Evolutionary conservation across 2,329 filamentous ascomycete genomes (phyloP).

Genomic region (Blumeriella jaapii): DNA sequence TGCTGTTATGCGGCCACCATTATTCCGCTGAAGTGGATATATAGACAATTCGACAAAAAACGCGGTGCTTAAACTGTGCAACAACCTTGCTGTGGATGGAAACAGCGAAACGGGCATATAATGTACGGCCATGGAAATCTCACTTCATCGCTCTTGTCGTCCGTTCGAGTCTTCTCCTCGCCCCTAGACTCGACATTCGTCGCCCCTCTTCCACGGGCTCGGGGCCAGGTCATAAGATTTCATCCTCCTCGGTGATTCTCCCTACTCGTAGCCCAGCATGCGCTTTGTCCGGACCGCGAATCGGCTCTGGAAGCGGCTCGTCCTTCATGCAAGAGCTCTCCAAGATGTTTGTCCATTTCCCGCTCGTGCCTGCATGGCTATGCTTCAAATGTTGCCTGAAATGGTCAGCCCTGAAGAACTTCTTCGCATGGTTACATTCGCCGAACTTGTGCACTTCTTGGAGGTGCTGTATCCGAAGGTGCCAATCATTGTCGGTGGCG

Average conservation of each 20-base stretch:
- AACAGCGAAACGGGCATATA: conserved; percentile 21
- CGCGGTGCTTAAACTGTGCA: too few relatives aligned
- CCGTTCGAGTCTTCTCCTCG: conserved; percentile 4
- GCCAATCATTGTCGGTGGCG: conserved; percentile 77
- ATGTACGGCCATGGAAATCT: conserved; percentile 16
- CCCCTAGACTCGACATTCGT: conserved; percentile 3
- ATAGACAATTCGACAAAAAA: conserved; percentile 11
- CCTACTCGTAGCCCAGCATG: conserved; percentile 19
- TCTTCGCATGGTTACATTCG: conserved; percentile 97
- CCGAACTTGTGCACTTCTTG: conserved; percentile 91
- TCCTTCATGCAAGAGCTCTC: conserved; percentile 95
- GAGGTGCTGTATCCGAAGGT: conserved; percentile 73
- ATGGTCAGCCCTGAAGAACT: conserved; percentile 94
- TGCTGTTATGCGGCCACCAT: conserved; percentile 1
- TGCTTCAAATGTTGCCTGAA: conserved; percentile 98
- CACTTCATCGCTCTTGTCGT: conserved; percentile 10
- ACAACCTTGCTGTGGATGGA: conserved; percentile 21
- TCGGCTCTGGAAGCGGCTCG: conserved; percentile 46
- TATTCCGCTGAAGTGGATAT: conserved; percentile 5
- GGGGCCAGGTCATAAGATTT: conserved; percentile 19
- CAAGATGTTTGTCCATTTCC: conserved; percentile 98
- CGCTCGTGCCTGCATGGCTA: conserved; percentile 88
- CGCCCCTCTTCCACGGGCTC: background rate
- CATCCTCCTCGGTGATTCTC: conserved; percentile 25
- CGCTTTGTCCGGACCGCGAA: conserved; percentile 22